Evolutionary conservation across 176 grass and related monocot species (phyloP).

Genomic region (Pontederia paniculata): DNA sequence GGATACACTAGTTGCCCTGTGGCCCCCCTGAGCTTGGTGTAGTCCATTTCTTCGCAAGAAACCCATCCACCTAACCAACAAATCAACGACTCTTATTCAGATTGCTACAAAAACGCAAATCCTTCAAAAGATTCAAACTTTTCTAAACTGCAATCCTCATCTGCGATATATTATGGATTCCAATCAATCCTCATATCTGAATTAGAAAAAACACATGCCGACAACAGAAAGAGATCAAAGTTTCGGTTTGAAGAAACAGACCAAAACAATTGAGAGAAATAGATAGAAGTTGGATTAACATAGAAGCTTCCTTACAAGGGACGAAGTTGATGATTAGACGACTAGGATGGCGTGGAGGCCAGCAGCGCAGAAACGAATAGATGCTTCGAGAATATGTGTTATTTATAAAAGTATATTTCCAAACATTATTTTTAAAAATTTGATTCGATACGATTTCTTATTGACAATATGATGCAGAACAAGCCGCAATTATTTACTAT

Average conservation of each 20-base stretch:
- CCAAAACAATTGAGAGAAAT: no score
- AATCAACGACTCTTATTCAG: background rate
- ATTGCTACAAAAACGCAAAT: background rate
- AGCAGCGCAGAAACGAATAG: slow-evolving; percentile 44
- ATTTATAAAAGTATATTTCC: no score
- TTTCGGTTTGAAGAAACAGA: no score
- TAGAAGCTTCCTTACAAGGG: slow-evolving; percentile 31
- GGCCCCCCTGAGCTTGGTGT: slow-evolving; percentile 84
- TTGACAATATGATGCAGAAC: no score
- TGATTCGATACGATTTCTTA: no score
- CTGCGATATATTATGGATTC: slow-evolving; percentile 98
- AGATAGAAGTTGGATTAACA: no score
- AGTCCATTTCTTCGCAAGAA: slow-evolving; percentile 80
- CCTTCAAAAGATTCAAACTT: background rate
- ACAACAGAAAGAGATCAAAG: background rate
- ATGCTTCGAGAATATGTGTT: slow-evolving; percentile 1
- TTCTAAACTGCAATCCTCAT: slow-evolving; percentile 27
- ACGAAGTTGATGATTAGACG: slow-evolving; percentile 59
- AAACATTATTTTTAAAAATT: no score
- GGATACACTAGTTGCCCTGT: slow-evolving; percentile 91
- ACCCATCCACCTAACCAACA: slow-evolving; percentile 46
- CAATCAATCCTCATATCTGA: slow-evolving; percentile 97
- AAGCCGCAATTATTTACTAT: no score
- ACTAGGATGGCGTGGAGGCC: slow-evolving; percentile 55
- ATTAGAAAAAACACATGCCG: background rate